Base-by-base conservation (phyloP, 1,284 basidiomycete species). In the Exobasidium rhododendri region DNA sequence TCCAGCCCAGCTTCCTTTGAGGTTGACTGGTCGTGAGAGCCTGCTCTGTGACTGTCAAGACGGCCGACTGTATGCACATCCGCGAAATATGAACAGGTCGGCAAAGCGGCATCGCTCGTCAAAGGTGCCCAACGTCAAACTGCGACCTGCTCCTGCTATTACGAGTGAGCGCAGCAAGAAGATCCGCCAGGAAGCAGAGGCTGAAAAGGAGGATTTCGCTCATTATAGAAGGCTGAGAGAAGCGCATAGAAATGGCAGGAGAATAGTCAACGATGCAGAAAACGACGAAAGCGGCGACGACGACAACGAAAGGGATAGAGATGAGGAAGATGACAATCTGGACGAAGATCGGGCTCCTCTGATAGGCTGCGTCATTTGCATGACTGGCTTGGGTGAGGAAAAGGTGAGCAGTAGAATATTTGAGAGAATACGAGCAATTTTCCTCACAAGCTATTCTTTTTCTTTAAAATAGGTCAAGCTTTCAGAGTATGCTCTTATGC, bases 401-500 rank as follows among this genome's bases (percentile, higher is more conserved):
- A 60, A 60, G 51, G 58, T 62, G 32, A n/a, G 35, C 10, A 17
- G n/a, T n/a, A n/a, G n/a, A n/a, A n/a, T n/a, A n/a, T n/a, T n/a
- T n/a, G 49, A 24, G 24, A 56, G 70, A 69, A 52, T 71, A 64
- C 13, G 59, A 35, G 35, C n/a, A n/a, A n/a, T n/a, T n/a, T 54
- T 66, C 26, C 52, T 65, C 53, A 47, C 73, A 77, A 59, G 81
- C 79, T 67, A 76, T 58, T 69, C 80, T 53, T 79, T 59, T 70
- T 66, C 52, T 58, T 63, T 57, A 75, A 67, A 17, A 11, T 62
- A 89, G 89, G 83, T 84, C 1, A 83, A 84, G 2, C 64, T 92
- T 31, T 88, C 89, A 73, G 87, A 87, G 63, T 84, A 87, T 71
- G 90, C 88, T 1, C 78, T 86, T 29, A 87, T 89, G 73, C 85